Percentiles rank a stretch among this genome's conserved stretches.
Conservation (phyloP, 352 stramenopile species). For the Globisporangium camurandrum region DNA sequence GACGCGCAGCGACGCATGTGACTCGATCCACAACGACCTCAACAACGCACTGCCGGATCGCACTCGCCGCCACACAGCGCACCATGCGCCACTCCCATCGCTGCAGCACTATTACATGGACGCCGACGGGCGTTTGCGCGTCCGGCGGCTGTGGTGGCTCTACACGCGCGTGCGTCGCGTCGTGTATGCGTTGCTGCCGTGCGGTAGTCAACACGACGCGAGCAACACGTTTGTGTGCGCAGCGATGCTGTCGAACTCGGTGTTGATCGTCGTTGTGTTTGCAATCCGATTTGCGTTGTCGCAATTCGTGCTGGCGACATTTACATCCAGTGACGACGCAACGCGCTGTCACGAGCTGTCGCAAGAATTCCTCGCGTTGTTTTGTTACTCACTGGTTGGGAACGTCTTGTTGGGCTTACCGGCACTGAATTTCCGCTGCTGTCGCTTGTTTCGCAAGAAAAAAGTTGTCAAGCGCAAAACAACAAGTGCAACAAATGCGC, state of each 20-base stretch:
- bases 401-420: constrained; percentile 67
- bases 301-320: constrained; percentile 31
- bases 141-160: constrained; percentile 46
- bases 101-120: constrained; percentile 74
- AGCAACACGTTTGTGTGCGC: constrained; percentile 75
- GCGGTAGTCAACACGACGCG: constrained; percentile 65
- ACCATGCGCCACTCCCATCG: constrained; percentile 18
- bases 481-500: no score
- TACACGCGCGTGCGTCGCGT: constrained; percentile 42
- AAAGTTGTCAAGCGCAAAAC: no score
- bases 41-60: no score
- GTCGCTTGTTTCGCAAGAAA: constrained; percentile 35
- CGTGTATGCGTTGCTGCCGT: constrained; percentile 36
- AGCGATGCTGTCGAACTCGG: constrained; percentile 66
- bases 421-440: constrained; percentile 52
- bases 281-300: constrained; percentile 40
- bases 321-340: constrained; percentile 17
- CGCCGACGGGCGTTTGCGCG: constrained; percentile 29
- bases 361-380: constrained; percentile 57
- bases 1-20: constrained; percentile 8
- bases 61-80: background rate
- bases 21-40: constrained; percentile 3
- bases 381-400: constrained; percentile 45
- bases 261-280: constrained; percentile 55
- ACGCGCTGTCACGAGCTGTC: constrained; percentile 40